Evolutionary conservation across 2,329 filamentous ascomycete species (phyloP), one percentile per base, ranked within the genome.

Genomic region (Exophiala dermatitidis): DNA sequence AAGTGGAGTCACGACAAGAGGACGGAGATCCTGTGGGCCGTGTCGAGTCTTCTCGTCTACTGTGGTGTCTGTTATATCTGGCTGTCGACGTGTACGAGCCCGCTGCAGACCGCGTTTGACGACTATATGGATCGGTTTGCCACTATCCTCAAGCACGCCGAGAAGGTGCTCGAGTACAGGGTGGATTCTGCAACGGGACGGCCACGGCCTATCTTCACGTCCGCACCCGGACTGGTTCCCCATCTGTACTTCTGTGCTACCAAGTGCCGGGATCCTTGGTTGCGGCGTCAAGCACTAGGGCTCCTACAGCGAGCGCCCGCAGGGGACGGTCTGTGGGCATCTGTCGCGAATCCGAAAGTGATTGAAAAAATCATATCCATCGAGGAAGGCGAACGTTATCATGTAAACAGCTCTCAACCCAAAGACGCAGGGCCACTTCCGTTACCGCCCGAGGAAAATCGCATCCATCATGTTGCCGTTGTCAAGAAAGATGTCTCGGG

Each of bases 171-270:
- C 10, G n/a, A 43, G 4, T 46, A 50, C 31, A n/a, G 30, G 3
- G 29, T 36, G n/a, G 30, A 45, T 44, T 40, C 36, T 9, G 29
- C 28, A 2, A 38, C 32, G 7, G 30, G 31, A 28, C n/a, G 48
- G 10, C 46, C 37, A 28, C n/a, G 48, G 10, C 46, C 37, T 10
- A 36, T 41, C 4, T 49, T 58, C 43, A 65, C 60, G 5, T 59
- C 65, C 31, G 68, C 70, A 28, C 54, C 63, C 26, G 67, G 67
- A 9, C 63, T 61, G 5, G 53, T 66, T 49, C 63, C 67, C 1
- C 64, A 67, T 2, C 38, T 71, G 10, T 70, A 68, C 42, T 69
- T 68, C 45, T 62, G 63, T 0, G 63, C 65, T 2, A 52, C 66
- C 0, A 69, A 67, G 48, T 71, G 68, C 47, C 67, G 69, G 2